Evolutionary conservation across 345 rosid species (phyloP), one percentile per base, ranked within the genome.

Genomic region (Citrus australasica): DNA sequence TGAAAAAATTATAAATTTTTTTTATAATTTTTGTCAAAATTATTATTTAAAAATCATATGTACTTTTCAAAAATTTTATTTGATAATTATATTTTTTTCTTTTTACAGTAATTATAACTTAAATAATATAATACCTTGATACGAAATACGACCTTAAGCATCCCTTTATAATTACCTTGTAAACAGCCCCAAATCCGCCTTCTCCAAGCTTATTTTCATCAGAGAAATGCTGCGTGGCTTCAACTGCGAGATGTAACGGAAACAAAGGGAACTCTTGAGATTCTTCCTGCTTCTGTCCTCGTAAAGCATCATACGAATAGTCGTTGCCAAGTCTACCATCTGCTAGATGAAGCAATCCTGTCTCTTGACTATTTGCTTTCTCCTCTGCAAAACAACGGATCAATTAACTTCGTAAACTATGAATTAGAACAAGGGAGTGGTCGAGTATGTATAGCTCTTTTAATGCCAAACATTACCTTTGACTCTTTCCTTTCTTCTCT

Each of bases 401-500:
- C 17, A 53, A 17, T 0, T 53, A 53, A 53, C 58, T 53, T 53
- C 22, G 6, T 17, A 53, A 17, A 53, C 58, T 17, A 1, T 16
- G 58, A 19, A 17, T 17, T 1, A 17, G 58, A 53, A 53, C 58
- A 53, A 53, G 58, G 58, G 1, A 53, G 58, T 53, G 58, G 58
- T 53, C 16, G 58, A 17, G 58, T 17, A 1, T 51, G 0, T 51
- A 51, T 2, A 51, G 22, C 21, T 14, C 27, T 51, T 51, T 14
- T 51, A 51, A 51, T 4, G 56, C 56, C 22, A 51, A 51, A 51
- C 67, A 27, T 5, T 62, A 53, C 11, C 0, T 51, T 10, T 72
- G 61, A 75, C 62, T 48, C 62, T 9, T 32, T 74, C 24, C 0
- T n/a, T 22, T 11, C 56, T 78, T 42, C 69, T 74, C 74, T 76